These are phyloP conservation scores for Calonectria leucothoes DNA, from an alignment of 2,329 filamentous ascomycete species.

Conservation along the genomic window DNA sequence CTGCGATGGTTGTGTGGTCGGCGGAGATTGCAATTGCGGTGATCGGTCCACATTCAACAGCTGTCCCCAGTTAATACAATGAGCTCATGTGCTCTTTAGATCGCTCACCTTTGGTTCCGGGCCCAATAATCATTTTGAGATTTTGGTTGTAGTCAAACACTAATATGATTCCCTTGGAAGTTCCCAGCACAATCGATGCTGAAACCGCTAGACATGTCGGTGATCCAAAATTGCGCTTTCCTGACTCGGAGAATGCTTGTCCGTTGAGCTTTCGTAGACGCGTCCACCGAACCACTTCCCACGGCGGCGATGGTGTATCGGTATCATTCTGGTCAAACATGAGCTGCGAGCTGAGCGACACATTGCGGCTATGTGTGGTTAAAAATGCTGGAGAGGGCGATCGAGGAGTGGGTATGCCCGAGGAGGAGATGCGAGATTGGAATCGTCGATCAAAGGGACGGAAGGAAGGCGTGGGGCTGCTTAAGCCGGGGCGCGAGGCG, in stretches of 20 bases:
- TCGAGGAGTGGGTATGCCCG: constrained; percentile 68
- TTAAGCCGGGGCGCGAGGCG: constrained; percentile 72
- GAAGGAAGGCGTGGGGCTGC: constrained; percentile 83
- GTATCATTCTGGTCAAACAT: constrained; percentile 71
- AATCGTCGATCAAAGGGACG: constrained; percentile 96
- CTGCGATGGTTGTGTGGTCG: constrained; percentile 91
- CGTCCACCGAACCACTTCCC: constrained; percentile 98
- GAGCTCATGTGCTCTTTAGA: not conserved
- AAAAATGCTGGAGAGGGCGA: constrained; percentile 83
- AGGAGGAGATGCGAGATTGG: constrained; percentile 81
- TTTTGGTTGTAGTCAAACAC: constrained; percentile 98
- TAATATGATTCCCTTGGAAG: constrained; percentile 92
- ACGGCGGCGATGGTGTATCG: constrained; percentile 82
- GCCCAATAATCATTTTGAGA: constrained; percentile 91
- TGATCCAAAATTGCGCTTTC: constrained; percentile 90
- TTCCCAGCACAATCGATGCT: constrained; percentile 89
- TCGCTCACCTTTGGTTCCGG: constrained; percentile 83
- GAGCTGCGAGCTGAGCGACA: constrained; percentile 80
- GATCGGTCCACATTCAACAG: constrained; percentile 89
- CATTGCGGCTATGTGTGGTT: constrained; percentile 81
- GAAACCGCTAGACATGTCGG: constrained; percentile 92
- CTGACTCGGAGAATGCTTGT: constrained; percentile 92
- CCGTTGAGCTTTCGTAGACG: constrained; percentile 89
- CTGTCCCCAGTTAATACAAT: constrained; percentile 59
- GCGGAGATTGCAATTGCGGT: constrained; percentile 91